These are phyloP conservation scores for Paramecium pentaurelia DNA, from an alignment of 73 alveolate genomes.

Conservation along the genomic window DNA sequence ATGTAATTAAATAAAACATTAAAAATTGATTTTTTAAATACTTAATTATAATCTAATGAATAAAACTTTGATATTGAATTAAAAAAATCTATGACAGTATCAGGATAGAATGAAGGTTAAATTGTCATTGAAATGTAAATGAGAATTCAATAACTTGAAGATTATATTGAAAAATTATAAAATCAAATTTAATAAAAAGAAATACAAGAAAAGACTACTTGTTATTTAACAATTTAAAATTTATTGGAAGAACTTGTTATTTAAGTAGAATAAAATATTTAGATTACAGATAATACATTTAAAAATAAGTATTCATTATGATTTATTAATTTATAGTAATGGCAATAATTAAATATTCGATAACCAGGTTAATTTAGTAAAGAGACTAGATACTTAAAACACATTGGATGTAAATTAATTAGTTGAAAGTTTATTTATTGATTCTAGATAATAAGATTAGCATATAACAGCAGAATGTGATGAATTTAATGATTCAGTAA, in stretches of 20 bases:
- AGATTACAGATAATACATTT: not conserved
- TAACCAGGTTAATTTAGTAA: not conserved
- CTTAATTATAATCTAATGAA: not conserved
- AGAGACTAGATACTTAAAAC: not conserved
- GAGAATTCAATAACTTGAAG: not conserved
- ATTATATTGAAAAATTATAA: not conserved
- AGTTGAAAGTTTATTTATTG: constrained; percentile 2
- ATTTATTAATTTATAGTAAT: not conserved
- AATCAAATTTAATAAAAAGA: not conserved
- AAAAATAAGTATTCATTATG: not conserved
- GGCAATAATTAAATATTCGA: not conserved
- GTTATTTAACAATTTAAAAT: not conserved
- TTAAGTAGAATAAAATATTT: not conserved
- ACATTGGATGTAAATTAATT: not conserved
- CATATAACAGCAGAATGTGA: not conserved
- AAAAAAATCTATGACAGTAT: not conserved
- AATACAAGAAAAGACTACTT: not conserved
- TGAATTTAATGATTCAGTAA: not conserved
- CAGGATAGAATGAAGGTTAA: not conserved
- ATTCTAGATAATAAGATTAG: not conserved
- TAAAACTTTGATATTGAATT: constrained; percentile 1
- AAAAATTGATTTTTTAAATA: not conserved
- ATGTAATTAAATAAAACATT: not conserved
- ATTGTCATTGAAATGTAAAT: not conserved
- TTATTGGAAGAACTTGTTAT: not conserved